Evolutionary conservation across 2,329 filamentous ascomycete genomes (phyloP).

Genomic region (Tolypocladium paradoxum): DNA sequence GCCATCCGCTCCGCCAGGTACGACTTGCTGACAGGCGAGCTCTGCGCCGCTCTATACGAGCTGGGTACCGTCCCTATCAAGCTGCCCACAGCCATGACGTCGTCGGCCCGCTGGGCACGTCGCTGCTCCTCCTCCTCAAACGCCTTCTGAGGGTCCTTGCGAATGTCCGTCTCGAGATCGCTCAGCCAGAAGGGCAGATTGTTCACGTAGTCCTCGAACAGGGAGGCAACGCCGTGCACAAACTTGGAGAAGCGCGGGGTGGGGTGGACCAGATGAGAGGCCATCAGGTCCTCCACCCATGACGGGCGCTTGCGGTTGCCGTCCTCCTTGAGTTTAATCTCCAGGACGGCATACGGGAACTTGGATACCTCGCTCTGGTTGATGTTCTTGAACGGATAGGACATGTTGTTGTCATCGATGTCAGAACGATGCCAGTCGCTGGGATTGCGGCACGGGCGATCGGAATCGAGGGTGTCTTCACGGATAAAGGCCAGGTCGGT

Average conservation of each 20-base stretch:
- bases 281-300: conserved; percentile 89
- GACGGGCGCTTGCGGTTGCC: conserved; percentile 57
- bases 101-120: conserved; percentile 69
- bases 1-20: conserved; percentile 47
- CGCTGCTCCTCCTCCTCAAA: conserved; percentile 87
- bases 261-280: conserved; percentile 83
- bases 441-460: conserved; percentile 81
- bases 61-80: conserved; percentile 54
- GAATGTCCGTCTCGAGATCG: conserved; percentile 85
- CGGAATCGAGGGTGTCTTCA: conserved; percentile 63
- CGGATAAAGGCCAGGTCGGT: conserved; percentile 83
- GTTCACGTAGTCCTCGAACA: conserved; percentile 96
- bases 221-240: conserved; percentile 78
- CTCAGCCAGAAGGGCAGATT: conserved; percentile 93
- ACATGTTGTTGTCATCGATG: conserved; percentile 72
- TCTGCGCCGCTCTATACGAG: conserved; percentile 48
- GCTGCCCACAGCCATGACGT: conserved; percentile 82
- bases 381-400: conserved; percentile 78
- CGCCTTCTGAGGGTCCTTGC: conserved; percentile 79
- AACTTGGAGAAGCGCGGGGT: conserved; percentile 93
- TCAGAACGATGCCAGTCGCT: conserved; percentile 85
- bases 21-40: conserved; percentile 59
- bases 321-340: conserved; percentile 76
- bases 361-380: conserved; percentile 83
- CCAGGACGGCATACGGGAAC: conserved; percentile 83